Percentiles rank a stretch among this genome's conserved stretches.
Evolutionary conservation across 495 filamentous ascomycete species (phyloP).

Genomic region (Chaetomidium leptoderma): DNA sequence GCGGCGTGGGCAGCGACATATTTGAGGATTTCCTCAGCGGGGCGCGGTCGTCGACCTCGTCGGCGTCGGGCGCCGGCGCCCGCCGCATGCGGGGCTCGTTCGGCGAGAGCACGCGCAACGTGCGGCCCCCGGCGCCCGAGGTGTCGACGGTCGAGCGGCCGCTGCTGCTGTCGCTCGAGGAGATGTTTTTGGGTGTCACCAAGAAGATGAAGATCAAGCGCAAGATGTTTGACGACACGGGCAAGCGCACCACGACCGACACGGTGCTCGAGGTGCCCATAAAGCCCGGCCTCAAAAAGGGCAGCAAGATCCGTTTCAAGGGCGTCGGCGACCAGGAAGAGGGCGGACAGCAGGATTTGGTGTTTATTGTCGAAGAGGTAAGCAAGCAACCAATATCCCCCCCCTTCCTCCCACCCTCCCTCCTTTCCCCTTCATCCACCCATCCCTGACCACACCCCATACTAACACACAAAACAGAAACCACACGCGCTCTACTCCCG

Average conservation of each 20-base stretch:
- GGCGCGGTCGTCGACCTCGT: slow-evolving; percentile 25
- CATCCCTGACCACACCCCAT: neutral
- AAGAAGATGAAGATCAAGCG: slow-evolving; percentile 98
- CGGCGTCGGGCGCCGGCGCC: slow-evolving; percentile 32
- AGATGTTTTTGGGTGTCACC: slow-evolving; percentile 73
- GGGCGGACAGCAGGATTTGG: slow-evolving; percentile 92
- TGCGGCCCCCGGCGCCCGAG: slow-evolving; percentile 65
- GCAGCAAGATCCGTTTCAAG: slow-evolving; percentile 95
- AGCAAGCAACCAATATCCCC: too few species aligned
- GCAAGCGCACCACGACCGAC: slow-evolving; percentile 80
- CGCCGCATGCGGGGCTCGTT: slow-evolving; percentile 39
- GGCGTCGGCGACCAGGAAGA: slow-evolving; percentile 96
- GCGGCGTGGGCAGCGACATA: slow-evolving; percentile 45
- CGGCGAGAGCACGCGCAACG: slow-evolving; percentile 44
- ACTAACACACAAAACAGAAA: slow-evolving; percentile 53
- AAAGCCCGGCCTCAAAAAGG: slow-evolving; percentile 90
- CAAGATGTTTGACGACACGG: slow-evolving; percentile 83
- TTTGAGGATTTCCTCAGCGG: slow-evolving; percentile 35
- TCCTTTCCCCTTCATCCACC: neutral
- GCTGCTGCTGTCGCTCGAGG: slow-evolving; percentile 76
- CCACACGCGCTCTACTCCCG: slow-evolving; percentile 75
- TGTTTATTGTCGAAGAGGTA: slow-evolving; percentile 93
- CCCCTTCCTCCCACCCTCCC: neutral
- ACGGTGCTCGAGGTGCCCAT: slow-evolving; percentile 89
- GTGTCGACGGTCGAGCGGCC: slow-evolving; percentile 86